Evolutionary conservation across 2,329 filamentous ascomycete genomes (phyloP).

Genomic region (Calonectria honghensis): DNA sequence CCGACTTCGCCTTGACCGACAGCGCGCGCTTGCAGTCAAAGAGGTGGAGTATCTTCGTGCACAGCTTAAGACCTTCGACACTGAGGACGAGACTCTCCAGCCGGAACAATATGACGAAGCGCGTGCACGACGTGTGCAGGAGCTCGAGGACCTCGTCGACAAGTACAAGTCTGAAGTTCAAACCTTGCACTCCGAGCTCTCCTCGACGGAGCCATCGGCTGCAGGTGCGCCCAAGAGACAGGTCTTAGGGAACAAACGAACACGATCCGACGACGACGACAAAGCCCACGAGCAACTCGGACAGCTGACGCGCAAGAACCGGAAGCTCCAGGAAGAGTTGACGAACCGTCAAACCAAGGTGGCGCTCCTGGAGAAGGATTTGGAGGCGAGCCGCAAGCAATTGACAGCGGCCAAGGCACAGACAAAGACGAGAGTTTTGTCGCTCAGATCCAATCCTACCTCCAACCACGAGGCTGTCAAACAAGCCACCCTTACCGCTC

Average conservation of each 20-base stretch:
- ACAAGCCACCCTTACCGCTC: slow-evolving; percentile 82
- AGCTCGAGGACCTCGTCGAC: slow-evolving; percentile 91
- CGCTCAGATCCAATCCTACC: slow-evolving; percentile 94
- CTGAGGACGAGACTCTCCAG: slow-evolving; percentile 91
- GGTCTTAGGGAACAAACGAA: slow-evolving; percentile 76
- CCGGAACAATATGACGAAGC: slow-evolving; percentile 85
- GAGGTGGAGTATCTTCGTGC: slow-evolving; percentile 96
- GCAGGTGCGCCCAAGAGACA: slow-evolving; percentile 61
- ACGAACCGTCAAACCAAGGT: slow-evolving; percentile 81
- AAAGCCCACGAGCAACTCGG: slow-evolving; percentile 84
- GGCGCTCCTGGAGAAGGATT: slow-evolving; percentile 83
- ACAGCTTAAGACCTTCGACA: slow-evolving; percentile 91
- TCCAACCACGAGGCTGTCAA: slow-evolving; percentile 90
- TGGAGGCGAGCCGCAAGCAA: slow-evolving; percentile 83
- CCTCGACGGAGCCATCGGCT: slow-evolving; percentile 72
- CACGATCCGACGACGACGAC: slow-evolving; percentile 74
- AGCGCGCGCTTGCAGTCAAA: slow-evolving; percentile 89
- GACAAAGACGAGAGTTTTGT: slow-evolving; percentile 87
- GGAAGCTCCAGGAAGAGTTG: slow-evolving; percentile 87
- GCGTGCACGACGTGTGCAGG: slow-evolving; percentile 83
- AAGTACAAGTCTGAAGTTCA: slow-evolving; percentile 89
- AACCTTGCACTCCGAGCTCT: slow-evolving; percentile 83
- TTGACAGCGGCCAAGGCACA: slow-evolving; percentile 79
- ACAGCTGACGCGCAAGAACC: slow-evolving; percentile 89
- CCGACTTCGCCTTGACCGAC: slow-evolving; percentile 86